Percentiles rank a stretch among this genome's conserved stretches.
Evolutionary conservation across 805 yeast species (phyloP).

Genomic region (Metschnikowia lochheadii): DNA sequence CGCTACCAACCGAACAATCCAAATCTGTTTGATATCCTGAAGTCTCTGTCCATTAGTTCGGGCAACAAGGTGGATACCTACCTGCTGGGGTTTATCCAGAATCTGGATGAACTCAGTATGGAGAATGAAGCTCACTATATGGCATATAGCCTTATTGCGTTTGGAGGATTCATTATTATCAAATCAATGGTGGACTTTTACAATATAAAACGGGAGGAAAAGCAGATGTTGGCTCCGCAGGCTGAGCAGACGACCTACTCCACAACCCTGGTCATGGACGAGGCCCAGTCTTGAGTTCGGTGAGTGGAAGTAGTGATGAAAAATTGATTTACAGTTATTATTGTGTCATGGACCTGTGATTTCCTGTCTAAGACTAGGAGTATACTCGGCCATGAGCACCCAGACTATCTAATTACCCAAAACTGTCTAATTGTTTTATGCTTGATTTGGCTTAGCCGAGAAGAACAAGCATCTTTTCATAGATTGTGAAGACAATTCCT

Average conservation of each 20-base stretch:
- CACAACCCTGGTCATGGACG: slow-evolving; percentile 10
- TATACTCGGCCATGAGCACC: not conserved
- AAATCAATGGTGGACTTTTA: slow-evolving; percentile 71
- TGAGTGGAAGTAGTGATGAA: too few relatives aligned
- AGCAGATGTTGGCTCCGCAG: slow-evolving; percentile 48
- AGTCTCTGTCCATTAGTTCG: slow-evolving; percentile 22
- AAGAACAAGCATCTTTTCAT: slow-evolving; percentile 79
- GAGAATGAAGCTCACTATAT: slow-evolving; percentile 40
- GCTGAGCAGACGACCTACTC: slow-evolving; percentile 13
- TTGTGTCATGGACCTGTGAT: not conserved
- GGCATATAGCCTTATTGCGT: slow-evolving; percentile 58
- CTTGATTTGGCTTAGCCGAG: slow-evolving; percentile 30
- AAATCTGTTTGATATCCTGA: slow-evolving; percentile 29
- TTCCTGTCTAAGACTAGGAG: not conserved
- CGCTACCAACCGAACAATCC: slow-evolving; percentile 34
- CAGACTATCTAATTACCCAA: too few relatives aligned
- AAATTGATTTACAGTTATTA: not conserved
- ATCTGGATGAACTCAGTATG: slow-evolving; percentile 24
- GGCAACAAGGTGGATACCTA: slow-evolving; percentile 28
- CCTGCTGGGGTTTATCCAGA: slow-evolving; percentile 25
- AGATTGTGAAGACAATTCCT: slow-evolving; percentile 94
- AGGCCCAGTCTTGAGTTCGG: slow-evolving; percentile 5
- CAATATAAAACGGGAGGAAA: slow-evolving; percentile 75
- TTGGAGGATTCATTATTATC: slow-evolving; percentile 62
- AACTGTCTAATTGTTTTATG: too few relatives aligned